A percentile compares a stretch with the other conserved stretches of the same genome.
Evolutionary conservation across 306 rosid genomes (phyloP).

Genomic region (Lathyrus aphaca): DNA sequence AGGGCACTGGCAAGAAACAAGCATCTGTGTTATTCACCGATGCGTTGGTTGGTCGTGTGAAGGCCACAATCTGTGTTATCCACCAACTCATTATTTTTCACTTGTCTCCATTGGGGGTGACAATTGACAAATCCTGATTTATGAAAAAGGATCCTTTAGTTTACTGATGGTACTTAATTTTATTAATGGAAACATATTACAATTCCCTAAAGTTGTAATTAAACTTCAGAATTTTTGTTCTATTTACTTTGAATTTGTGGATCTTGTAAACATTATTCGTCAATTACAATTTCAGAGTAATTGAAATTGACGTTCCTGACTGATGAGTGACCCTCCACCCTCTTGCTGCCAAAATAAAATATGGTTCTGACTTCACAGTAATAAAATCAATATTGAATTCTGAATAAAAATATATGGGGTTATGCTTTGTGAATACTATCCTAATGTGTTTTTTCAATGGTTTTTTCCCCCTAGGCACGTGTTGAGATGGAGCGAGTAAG

Average conservation of each 20-base stretch:
- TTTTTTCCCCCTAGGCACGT: conserved; percentile 60
- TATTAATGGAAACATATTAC: conserved; percentile 5
- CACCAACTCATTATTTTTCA: not conserved
- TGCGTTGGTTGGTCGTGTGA: conserved; percentile 3
- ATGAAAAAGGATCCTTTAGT: not conserved
- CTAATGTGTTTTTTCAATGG: conserved; percentile 27
- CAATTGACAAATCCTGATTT: not conserved
- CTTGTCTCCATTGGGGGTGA: conserved; percentile 2
- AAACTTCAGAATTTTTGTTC: conserved; percentile 4
- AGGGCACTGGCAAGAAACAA: not conserved
- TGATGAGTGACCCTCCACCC: conserved; percentile 13
- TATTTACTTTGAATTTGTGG: conserved; percentile 23
- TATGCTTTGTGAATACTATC: conserved; percentile 9
- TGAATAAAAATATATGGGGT: conserved; percentile 1
- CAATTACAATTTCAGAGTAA: conserved; percentile 17
- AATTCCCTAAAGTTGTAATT: conserved; percentile 19
- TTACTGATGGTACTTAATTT: not conserved
- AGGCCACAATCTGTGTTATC: not conserved
- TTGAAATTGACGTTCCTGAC: conserved; percentile 22
- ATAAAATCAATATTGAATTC: not conserved
- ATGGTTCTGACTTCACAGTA: not conserved
- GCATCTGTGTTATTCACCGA: not conserved
- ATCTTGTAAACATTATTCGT: conserved; percentile 6
- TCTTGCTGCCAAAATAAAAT: not conserved
- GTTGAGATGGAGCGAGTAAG: conserved; percentile 74